Base-by-base conservation (phyloP, 495 filamentous ascomycete species). In the Talaromyces wortmannii region DNA sequence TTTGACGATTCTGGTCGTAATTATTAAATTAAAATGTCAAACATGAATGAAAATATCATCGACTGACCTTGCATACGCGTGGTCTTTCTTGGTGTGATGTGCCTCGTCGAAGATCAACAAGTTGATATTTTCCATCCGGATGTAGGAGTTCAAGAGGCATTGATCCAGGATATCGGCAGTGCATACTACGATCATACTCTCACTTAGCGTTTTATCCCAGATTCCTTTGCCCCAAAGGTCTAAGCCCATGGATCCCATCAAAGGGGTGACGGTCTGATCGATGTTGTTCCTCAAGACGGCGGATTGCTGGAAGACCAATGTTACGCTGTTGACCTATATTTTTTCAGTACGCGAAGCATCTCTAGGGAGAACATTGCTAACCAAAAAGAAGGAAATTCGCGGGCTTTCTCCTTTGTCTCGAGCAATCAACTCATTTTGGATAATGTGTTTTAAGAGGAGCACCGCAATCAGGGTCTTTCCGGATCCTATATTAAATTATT, bases 381-480 rank as follows among this genome's bases (percentile, higher is more conserved):
- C 92, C 32, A 98, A 67, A 63, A 98, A 98, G 66, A 97, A 95
- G 0, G 88, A 78, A 15, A 92, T 81, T 1, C 87, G 81, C 42
- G 74, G 83, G 2, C 75, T 61, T 13, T 78, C 77, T 15, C 85
- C 89, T 17, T 67, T 60, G 2, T 70, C 78, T 33, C 95, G 81
- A 58, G 84, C 72, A 52, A 89, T 83, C 6, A 96, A 72, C 68
- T 97, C 94, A 53, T 85, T 75, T 29, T 91, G 81, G 15, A 97
- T 74, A 17, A 85, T 82, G 59, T 94, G 81, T 46, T 85, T 84
- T 15, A 98, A 74, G 6, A 98, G 80, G 31, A 97, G 75, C 13
- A 91, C 92, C 0, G 95, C 94, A 61, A 98, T 97, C 23, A 97
- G 75, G 0, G 94, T 98, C 66, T 98, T 98, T 13, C 94, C 94